These are phyloP conservation scores for Solanum hybrid DNA, from an alignment of 305 asterid genomes.

Conservation along the genomic window DNA sequence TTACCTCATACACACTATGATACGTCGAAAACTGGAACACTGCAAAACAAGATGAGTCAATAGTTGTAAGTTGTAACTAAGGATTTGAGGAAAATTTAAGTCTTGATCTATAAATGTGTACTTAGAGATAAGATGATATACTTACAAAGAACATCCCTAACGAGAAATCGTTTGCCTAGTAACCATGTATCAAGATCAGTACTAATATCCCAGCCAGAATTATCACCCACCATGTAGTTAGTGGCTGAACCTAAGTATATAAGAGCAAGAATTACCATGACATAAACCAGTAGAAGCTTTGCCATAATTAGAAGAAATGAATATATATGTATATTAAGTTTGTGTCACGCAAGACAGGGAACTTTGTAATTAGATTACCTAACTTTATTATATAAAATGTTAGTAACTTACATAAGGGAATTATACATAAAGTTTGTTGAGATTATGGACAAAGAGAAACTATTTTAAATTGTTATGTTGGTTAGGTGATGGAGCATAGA, in stretches of 20 bases:
- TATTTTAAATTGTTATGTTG: not conserved
- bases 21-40: constrained; percentile 53
- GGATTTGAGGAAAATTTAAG: not conserved
- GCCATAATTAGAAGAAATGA: constrained; percentile 19
- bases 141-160: no score
- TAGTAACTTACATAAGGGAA: not conserved
- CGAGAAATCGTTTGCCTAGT: constrained; percentile 35
- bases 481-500: not conserved
- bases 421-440: not conserved
- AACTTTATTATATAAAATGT: constrained; percentile 5
- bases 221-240: constrained; percentile 50
- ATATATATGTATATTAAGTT: not conserved
- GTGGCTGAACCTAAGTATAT: constrained; percentile 33
- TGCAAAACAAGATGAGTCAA: constrained; percentile 10
- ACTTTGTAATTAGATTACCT: constrained; percentile 39
- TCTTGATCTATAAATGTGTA: no score
- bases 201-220: constrained; percentile 79
- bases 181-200: constrained; percentile 63
- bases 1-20: constrained; percentile 52
- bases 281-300: constrained; percentile 16
- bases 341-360: not conserved
- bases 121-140: no score
- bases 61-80: not conserved
- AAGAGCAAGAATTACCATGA: constrained; percentile 10
- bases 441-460: not conserved